phyloP scores from a whole-genome alignment of 2,329 filamentous ascomycete species.

The Ophiobolus disseminans region DNA sequence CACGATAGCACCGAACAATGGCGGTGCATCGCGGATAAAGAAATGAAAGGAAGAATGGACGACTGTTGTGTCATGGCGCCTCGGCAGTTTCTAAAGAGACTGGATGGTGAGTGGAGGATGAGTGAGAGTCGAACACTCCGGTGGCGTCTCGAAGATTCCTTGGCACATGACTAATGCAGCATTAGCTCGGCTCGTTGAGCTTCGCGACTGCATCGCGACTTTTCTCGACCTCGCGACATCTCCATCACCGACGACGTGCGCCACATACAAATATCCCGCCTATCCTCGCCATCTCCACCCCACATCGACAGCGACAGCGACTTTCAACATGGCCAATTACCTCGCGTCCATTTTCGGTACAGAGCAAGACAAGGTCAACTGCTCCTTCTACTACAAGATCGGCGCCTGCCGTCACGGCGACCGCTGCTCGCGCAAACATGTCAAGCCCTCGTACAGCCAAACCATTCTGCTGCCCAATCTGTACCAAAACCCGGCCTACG shows the following conservation, averaged over 20 bases:
- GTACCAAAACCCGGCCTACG: slow-evolving; percentile 98
- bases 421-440: slow-evolving; percentile 96
- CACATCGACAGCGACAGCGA: neutral
- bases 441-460: slow-evolving; percentile 97
- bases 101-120: neutral
- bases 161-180: slow-evolving; percentile 14
- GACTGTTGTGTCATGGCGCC: too few relatives aligned
- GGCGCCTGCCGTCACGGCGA: slow-evolving; percentile 98
- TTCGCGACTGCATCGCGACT: slow-evolving; percentile 27
- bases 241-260: slow-evolving; percentile 9
- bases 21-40: too few relatives aligned
- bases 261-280: slow-evolving; percentile 9
- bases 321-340: slow-evolving; percentile 84
- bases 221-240: slow-evolving; percentile 14
- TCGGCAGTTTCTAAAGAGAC: too few relatives aligned
- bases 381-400: slow-evolving; percentile 99
- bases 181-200: slow-evolving; percentile 14
- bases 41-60: too few relatives aligned
- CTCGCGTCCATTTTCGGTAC: slow-evolving; percentile 99
- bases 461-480: slow-evolving; percentile 98
- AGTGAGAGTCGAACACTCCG: neutral
- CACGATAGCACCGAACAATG: too few relatives aligned
- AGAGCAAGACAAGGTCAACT: slow-evolving; percentile 99
- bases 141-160: slow-evolving; percentile 7
- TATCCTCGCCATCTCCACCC: slow-evolving; percentile 1